These are phyloP conservation scores for Ophiorrhiza pumila DNA, from an alignment of 257 asterid genomes.

Conservation along the genomic window DNA sequence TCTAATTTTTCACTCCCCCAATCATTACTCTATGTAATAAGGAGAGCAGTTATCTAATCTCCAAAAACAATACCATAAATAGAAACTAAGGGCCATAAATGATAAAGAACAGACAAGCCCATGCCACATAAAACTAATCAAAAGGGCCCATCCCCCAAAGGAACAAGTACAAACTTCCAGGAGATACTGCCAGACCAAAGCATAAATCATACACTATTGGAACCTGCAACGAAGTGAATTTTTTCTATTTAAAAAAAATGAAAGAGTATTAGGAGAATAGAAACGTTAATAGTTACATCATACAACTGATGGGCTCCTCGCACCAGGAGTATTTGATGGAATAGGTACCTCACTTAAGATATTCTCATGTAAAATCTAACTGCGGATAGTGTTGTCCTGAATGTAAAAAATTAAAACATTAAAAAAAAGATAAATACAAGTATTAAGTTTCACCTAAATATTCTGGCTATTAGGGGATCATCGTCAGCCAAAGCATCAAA, in stretches of 20 bases:
- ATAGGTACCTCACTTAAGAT: constrained; percentile 53
- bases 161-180: constrained; percentile 53
- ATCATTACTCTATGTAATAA: too few relatives aligned
- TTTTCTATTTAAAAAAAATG: constrained; percentile 17
- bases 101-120: neutral
- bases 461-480: neutral
- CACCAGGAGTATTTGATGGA: constrained; percentile 57
- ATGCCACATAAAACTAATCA: neutral
- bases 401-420: constrained; percentile 17
- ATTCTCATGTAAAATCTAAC: constrained; percentile 63
- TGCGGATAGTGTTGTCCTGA: constrained; percentile 67
- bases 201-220: constrained; percentile 68
- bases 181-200: constrained; percentile 90
- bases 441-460: neutral
- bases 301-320: constrained; percentile 61
- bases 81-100: neutral
- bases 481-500: constrained; percentile 5
- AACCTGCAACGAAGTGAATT: constrained; percentile 41
- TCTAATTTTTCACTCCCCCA: too few relatives aligned
- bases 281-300: constrained; percentile 25
- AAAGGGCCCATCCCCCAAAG: neutral
- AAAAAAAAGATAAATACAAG: neutral
- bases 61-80: neutral
- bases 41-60: neutral
- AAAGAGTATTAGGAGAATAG: constrained; percentile 9